These are phyloP conservation scores for Tylopilus cervinicoccineus DNA, from an alignment of 768 basidiomycete genomes.

Conservation along the genomic window DNA sequence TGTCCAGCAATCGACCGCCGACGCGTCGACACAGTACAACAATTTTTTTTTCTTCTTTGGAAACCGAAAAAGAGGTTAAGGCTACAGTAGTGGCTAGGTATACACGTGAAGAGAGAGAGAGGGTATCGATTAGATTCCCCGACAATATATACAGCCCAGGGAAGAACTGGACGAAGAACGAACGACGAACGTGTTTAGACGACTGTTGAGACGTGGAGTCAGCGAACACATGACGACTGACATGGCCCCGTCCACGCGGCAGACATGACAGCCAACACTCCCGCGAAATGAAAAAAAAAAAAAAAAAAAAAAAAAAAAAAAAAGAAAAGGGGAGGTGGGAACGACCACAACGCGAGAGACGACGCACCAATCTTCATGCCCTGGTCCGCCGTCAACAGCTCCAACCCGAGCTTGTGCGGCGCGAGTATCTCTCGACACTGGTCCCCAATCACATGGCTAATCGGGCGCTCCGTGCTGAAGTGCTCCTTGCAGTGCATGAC, in stretches of 20 bases:
- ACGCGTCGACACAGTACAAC: background rate
- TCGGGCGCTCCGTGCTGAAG: slow-evolving; percentile 46
- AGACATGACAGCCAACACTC: too few relatives aligned
- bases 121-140: slow-evolving; percentile 18
- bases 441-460: slow-evolving; percentile 63
- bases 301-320: too few relatives aligned
- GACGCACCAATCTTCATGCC: slow-evolving; percentile 79
- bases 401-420: slow-evolving; percentile 60
- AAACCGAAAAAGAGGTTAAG: slow-evolving; percentile 17
- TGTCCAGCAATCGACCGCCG: too few relatives aligned
- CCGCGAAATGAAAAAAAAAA: too few relatives aligned
- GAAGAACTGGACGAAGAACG: background rate
- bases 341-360: background rate
- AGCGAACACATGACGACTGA: background rate
- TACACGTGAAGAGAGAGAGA: slow-evolving; percentile 23
- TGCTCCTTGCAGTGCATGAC: slow-evolving; percentile 88
- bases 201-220: background rate
- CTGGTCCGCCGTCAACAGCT: slow-evolving; percentile 67
- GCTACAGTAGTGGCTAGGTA: slow-evolving; percentile 37
- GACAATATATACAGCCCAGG: slow-evolving; percentile 2
- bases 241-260: background rate
- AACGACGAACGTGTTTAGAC: background rate
- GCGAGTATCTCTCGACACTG: slow-evolving; percentile 67
- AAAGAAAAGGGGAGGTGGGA: background rate
- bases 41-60: too few relatives aligned